phyloP scores from a whole-genome alignment of 805 yeast species.

The Saturnispora diversa region DNA sequence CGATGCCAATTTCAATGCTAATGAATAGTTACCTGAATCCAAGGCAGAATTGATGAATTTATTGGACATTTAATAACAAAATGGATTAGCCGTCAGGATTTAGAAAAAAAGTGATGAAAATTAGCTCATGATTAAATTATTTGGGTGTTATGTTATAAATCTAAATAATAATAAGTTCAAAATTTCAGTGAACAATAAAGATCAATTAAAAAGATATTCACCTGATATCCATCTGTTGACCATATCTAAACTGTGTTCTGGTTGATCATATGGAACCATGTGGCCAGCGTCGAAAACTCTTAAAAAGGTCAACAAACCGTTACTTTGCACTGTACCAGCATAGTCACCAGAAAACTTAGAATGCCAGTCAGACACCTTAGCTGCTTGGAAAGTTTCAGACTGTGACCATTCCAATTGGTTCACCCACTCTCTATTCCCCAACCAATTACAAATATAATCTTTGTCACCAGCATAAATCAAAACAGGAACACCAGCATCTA shows the following conservation, averaged over 20 bases:
- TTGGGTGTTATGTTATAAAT: too few species aligned
- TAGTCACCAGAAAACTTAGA: constrained; percentile 22
- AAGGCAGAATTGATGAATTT: constrained; percentile 22
- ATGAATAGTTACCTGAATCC: constrained; percentile 40
- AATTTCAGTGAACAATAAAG: too few species aligned
- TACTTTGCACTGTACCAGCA: constrained; percentile 36
- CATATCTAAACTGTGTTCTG: constrained; percentile 69
- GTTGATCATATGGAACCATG: constrained; percentile 92
- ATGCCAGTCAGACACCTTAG: constrained; percentile 22
- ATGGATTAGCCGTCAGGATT: too few species aligned
- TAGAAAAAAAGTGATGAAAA: constrained; percentile 1
- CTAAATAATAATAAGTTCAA: too few species aligned
- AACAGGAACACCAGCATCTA: constrained; percentile 71
- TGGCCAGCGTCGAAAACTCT: constrained; percentile 89
- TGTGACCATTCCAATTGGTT: constrained; percentile 46
- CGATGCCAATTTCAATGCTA: constrained; percentile 43
- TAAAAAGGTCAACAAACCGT: constrained; percentile 67
- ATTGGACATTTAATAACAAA: constrained; percentile 22
- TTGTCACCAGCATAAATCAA: constrained; percentile 92
- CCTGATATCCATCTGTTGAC: constrained; percentile 80
- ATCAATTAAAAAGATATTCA: constrained; percentile 32
- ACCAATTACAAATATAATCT: constrained; percentile 95
- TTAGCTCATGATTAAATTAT: neutral
- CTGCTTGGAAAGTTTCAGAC: constrained; percentile 15
- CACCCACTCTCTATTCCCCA: constrained; percentile 87